A percentile compares a stretch with the other conserved stretches of the same genome.
Evolutionary conservation across 176 grass and related monocot species (phyloP).

Genomic region (Eragrostis curvula): DNA sequence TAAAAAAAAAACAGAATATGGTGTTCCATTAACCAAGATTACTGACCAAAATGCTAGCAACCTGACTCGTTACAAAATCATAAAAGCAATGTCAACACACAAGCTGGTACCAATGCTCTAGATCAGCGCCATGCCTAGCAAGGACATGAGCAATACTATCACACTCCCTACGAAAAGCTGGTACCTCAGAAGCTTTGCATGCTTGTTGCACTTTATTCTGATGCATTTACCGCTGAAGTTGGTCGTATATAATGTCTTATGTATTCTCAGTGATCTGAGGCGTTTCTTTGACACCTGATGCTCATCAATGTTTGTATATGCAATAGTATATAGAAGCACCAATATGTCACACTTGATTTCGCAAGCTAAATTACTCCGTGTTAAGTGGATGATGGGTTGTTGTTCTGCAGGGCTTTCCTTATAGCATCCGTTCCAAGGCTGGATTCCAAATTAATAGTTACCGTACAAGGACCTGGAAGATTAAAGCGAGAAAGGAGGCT

Average conservation of each 20-base stretch:
- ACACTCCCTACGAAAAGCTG: no score
- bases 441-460: slow-evolving; percentile 45
- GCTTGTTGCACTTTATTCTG: not conserved
- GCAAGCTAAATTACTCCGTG: not conserved
- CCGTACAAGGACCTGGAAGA: slow-evolving; percentile 45
- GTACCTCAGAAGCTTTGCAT: no score
- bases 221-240: slow-evolving; percentile 2
- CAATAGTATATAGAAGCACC: slow-evolving; percentile 12
- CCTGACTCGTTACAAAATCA: no score
- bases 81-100: no score
- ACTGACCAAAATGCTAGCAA: no score
- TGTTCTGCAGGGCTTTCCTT: slow-evolving; percentile 56
- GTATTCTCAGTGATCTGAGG: not conserved
- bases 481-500: slow-evolving; percentile 61
- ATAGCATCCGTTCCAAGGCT: slow-evolving; percentile 38
- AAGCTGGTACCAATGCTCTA: no score
- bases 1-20: no score
- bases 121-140: no score
- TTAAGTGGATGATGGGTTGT: slow-evolving; percentile 16
- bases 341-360: not conserved
- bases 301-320: not conserved
- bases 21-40: no score
- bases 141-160: no score
- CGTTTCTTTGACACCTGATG: not conserved
- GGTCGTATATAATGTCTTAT: not conserved